A percentile compares a stretch with the other conserved stretches of the same genome.
These are phyloP conservation scores for Monascus purpureus DNA, from an alignment of 495 filamentous ascomycete genomes.

Conservation along the genomic window DNA sequence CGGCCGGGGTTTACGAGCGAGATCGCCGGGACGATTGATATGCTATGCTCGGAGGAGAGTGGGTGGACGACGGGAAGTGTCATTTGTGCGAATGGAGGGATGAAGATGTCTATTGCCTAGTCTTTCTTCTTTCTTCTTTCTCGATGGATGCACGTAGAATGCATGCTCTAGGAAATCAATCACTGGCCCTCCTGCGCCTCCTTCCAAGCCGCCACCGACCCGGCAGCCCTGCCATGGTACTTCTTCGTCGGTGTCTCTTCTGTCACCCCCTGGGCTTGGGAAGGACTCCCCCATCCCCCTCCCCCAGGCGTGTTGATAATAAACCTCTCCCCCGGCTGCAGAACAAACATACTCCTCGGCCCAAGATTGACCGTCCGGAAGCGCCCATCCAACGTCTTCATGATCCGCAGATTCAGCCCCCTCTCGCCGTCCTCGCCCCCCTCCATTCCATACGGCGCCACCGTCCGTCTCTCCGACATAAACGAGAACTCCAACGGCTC, in stretches of 20 bases:
- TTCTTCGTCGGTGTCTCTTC: too few species aligned
- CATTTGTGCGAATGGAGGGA: constrained; percentile 54
- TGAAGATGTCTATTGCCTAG: constrained; percentile 2
- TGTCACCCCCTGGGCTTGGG: too few species aligned
- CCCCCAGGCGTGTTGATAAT: constrained; percentile 41
- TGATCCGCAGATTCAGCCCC: constrained; percentile 31
- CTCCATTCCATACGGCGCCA: constrained; percentile 70
- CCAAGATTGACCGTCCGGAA: constrained; percentile 51
- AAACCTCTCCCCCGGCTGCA: constrained; percentile 72
- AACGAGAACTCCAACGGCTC: constrained; percentile 68
- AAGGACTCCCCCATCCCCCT: constrained; percentile 31
- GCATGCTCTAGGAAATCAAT: too few species aligned
- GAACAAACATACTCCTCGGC: constrained; percentile 72
- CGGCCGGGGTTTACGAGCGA: constrained; percentile 42
- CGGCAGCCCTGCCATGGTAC: too few species aligned
- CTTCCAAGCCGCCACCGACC: too few species aligned
- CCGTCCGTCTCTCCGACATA: constrained; percentile 69
- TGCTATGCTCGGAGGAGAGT: constrained; percentile 54
- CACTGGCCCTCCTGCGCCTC: too few species aligned
- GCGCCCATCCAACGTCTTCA: constrained; percentile 26
- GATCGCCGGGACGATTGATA: constrained; percentile 61
- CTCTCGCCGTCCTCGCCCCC: constrained; percentile 58
- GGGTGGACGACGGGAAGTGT: constrained; percentile 64
- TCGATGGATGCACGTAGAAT: too few species aligned
- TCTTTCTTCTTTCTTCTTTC: too few species aligned